A percentile compares a stretch with the other conserved stretches of the same genome.
Conservation (phyloP, 2,329 filamentous ascomycete genomes). For the Neophaeococcomyces aloes region DNA sequence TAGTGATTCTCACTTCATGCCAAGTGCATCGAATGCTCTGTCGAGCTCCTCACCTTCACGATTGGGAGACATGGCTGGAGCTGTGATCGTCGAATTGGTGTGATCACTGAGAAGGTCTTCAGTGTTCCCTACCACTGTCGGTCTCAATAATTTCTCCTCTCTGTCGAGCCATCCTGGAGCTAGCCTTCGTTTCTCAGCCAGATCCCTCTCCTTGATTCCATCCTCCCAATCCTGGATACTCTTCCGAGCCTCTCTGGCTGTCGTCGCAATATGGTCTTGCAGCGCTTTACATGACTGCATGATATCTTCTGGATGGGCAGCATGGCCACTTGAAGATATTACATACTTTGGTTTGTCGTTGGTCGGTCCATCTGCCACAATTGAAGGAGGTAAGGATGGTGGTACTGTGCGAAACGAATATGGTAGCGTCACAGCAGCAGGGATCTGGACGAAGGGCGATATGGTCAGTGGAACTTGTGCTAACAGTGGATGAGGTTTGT, state of each 20-base stretch:
- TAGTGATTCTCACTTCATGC: constrained; percentile 31
- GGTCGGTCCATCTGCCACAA: constrained; percentile 43
- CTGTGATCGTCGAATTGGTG: constrained; percentile 20
- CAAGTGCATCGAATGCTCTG: constrained; percentile 42
- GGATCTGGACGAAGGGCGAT: constrained; percentile 85
- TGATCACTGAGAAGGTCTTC: constrained; percentile 30
- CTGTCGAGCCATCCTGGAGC: constrained; percentile 57
- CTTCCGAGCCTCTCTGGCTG: constrained; percentile 56
- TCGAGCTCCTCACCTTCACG: constrained; percentile 44
- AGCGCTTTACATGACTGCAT: constrained; percentile 69
- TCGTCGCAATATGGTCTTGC: constrained; percentile 60
- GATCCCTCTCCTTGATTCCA: constrained; percentile 45
- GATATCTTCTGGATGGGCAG: constrained; percentile 80
- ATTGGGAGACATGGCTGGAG: constrained; percentile 33
- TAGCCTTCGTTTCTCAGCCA: constrained; percentile 53
- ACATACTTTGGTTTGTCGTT: constrained; percentile 58
- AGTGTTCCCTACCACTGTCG: constrained; percentile 24
- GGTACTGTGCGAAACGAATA: constrained; percentile 92
- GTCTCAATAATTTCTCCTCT: constrained; percentile 50
- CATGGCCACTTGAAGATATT: constrained; percentile 63
- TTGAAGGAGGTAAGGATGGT: constrained; percentile 68
- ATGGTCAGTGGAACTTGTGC: constrained; percentile 89
- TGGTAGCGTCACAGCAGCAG: constrained; percentile 78
- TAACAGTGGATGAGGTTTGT: constrained; percentile 67
- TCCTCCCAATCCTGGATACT: constrained; percentile 62